Conservation (phyloP, 106 monocot species). For the Ottelia alismoides region DNA sequence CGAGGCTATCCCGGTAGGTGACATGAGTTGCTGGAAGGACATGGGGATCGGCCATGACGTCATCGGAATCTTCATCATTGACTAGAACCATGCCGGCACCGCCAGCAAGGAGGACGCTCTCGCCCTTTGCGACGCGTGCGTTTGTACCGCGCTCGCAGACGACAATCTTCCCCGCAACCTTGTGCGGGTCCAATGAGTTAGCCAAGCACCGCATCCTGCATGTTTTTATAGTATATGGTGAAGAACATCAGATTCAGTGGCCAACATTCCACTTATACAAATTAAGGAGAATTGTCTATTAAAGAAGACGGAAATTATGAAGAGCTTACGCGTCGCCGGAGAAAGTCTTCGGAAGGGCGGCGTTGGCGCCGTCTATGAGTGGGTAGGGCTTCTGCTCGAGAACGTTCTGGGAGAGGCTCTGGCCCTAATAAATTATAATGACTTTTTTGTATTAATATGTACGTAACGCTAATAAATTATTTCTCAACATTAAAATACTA, state of each 20-base stretch:
- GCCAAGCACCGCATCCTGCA: constrained; percentile 18
- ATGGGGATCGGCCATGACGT: constrained; percentile 22
- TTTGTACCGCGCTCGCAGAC: constrained; percentile 21
- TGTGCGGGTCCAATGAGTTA: constrained; percentile 16
- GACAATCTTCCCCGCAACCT: constrained; percentile 47
- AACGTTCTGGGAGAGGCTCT: background rate
- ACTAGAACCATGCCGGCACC: constrained; percentile 39
- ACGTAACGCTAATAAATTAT: too few relatives aligned
- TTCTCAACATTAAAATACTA: too few relatives aligned
- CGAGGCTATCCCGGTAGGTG: constrained; percentile 21
- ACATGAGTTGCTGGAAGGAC: constrained; percentile 37
- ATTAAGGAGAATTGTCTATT: too few relatives aligned
- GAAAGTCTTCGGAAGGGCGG: background rate
- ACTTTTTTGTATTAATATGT: too few relatives aligned
- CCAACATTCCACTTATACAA: too few relatives aligned
- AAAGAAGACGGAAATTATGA: too few relatives aligned
- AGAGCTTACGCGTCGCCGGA: background rate
- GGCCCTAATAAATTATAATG: constrained; percentile 1
- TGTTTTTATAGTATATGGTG: too few relatives aligned
- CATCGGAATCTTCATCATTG: constrained; percentile 13
- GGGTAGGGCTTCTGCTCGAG: constrained; percentile 14
- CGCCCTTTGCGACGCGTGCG: constrained; percentile 19
- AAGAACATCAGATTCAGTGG: too few relatives aligned
- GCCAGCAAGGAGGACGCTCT: constrained; percentile 26
- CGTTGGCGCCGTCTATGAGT: background rate